Conservation (phyloP, 768 basidiomycete species). For the Pleurotus cornucopiae region DNA sequence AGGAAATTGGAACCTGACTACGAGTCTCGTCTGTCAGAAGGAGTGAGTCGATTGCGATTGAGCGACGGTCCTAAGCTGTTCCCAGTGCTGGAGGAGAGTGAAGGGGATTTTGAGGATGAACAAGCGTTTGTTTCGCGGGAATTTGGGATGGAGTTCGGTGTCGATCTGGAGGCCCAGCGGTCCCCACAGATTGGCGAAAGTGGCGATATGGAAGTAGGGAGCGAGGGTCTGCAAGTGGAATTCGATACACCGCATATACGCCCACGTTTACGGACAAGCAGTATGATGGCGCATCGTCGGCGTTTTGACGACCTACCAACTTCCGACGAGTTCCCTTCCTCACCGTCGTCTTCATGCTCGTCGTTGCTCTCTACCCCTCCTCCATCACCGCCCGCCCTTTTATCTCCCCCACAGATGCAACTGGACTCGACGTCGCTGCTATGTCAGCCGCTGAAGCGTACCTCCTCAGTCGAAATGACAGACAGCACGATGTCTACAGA, state of each 20-base stretch:
- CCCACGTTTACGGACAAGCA: slow-evolving; percentile 29
- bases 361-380: slow-evolving; percentile 2
- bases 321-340: slow-evolving; percentile 2
- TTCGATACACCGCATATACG: slow-evolving; percentile 23
- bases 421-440: slow-evolving; percentile 16
- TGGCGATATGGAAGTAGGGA: slow-evolving; percentile 1
- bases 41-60: slow-evolving; percentile 11
- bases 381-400: slow-evolving; percentile 8
- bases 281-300: slow-evolving; percentile 24
- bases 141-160: slow-evolving; percentile 27
- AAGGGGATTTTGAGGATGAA: slow-evolving; percentile 23
- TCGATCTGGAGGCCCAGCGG: slow-evolving; percentile 23
- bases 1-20: slow-evolving; percentile 12
- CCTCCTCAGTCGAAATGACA: not conserved
- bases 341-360: not conserved
- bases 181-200: slow-evolving; percentile 10
- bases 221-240: slow-evolving; percentile 13
- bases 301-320: slow-evolving; percentile 10
- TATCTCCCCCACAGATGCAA: slow-evolving; percentile 3
- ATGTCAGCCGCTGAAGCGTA: slow-evolving; percentile 16
- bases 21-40: slow-evolving; percentile 9
- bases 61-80: slow-evolving; percentile 24
- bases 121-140: slow-evolving; percentile 19
- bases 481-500: slow-evolving; percentile 12
- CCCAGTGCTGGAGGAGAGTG: slow-evolving; percentile 37